Evolutionary conservation across 2,329 filamentous ascomycete species (phyloP), one percentile per base, ranked within the genome.

Genomic region (Fusarium citri): DNA sequence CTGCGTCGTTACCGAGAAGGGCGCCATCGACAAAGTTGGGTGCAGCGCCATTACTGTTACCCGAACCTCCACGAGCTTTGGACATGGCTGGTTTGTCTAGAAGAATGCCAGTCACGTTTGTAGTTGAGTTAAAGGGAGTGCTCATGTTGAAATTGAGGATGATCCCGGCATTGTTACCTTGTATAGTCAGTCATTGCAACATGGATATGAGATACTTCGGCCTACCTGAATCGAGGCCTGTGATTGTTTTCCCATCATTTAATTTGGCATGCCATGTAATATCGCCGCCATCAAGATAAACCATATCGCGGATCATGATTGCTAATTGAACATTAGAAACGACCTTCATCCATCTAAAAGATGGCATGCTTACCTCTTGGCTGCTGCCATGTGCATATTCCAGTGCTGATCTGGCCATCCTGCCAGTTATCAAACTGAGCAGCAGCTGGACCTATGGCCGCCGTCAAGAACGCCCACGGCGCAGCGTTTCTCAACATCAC

Each of bases 261-360:
- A 87, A 71, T 14, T 84, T 84, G 5, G 83, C 82, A 34, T 79
- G 67, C 88, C 89, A 91, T 63, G 67, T 82, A 14, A 90, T 76
- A 43, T 76, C 67, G 6, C 90, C 90, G 40, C 90, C 90, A 75
- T 92, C 89, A 23, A 92, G 77, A 73, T 91, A 92, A 18, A 91
- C 79, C 3, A 85, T 89, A 71, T 92, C 88, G 43, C 85, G 84
- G 37, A 92, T 78, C 5, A 89, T 78, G 40, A 85, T 84, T 66
- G 84, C 89, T 90, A 71, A 53, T 37, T 18, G 15, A 43, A 31
- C 37, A 67, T 78, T 55, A 80, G 74, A 59, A 12, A 37, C 37
- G 34, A 49, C 42, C 22, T 31, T 8, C 3, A 25, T 15, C 16
- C 11, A n/a, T 15, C 16, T 6, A 42, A 11, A 18, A 15, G 40